A percentile compares a stretch with the other conserved stretches of the same genome.
These are phyloP conservation scores for Forsythia viridissima DNA, from an alignment of 257 asterid genomes.

Conservation along the genomic window DNA sequence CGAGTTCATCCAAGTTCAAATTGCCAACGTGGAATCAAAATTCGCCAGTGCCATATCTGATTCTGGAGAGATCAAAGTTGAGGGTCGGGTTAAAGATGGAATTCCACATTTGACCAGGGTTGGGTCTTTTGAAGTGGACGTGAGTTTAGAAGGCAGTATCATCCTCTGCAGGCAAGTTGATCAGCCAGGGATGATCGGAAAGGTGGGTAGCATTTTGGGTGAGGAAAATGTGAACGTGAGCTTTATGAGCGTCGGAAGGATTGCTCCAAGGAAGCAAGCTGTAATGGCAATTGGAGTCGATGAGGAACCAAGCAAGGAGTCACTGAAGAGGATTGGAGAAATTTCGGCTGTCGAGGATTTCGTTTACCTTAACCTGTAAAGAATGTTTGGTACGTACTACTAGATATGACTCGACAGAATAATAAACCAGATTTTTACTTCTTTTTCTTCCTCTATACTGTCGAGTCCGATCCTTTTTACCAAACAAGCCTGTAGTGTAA, in stretches of 20 bases:
- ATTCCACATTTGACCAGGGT: constrained; percentile 64
- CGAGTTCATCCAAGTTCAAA: constrained; percentile 64
- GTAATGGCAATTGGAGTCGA: constrained; percentile 79
- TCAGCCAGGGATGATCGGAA: constrained; percentile 83
- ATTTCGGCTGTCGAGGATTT: constrained; percentile 63
- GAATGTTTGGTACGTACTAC: neutral
- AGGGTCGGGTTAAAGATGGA: constrained; percentile 67
- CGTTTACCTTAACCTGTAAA: constrained; percentile 43
- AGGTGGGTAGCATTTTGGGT: constrained; percentile 66
- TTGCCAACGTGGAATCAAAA: constrained; percentile 66
- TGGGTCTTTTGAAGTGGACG: constrained; percentile 72
- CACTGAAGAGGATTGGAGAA: constrained; percentile 63
- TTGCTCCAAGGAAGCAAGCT: constrained; percentile 63
- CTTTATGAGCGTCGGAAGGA: constrained; percentile 72
- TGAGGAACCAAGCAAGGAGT: constrained; percentile 54
- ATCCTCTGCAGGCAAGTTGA: constrained; percentile 75
- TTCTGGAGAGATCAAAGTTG: constrained; percentile 59
- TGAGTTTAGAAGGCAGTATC: constrained; percentile 71
- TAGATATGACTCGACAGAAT: neutral
- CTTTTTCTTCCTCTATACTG: neutral
- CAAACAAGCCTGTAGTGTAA: constrained; percentile 10
- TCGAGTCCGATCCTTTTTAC: neutral
- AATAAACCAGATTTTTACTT: neutral
- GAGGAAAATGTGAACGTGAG: constrained; percentile 71
- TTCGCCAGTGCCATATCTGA: constrained; percentile 68